These are phyloP conservation scores for Populus tremula DNA, from an alignment of 345 rosid species.

Conservation along the genomic window DNA sequence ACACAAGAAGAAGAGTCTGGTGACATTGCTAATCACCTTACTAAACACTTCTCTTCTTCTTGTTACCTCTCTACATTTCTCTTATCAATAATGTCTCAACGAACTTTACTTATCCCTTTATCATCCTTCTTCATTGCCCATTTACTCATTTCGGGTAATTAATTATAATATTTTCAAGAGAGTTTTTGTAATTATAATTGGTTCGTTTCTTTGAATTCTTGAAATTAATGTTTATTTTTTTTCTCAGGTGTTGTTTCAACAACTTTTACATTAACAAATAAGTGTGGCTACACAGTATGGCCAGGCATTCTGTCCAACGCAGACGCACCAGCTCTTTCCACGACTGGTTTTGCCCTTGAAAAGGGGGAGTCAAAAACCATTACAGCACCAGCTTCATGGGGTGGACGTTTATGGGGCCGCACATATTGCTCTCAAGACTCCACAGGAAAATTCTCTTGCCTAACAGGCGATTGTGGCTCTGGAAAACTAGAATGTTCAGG, in stretches of 20 bases:
- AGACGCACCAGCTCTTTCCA: conserved; percentile 55
- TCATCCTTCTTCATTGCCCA: conserved; percentile 9
- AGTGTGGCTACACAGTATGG: conserved; percentile 80
- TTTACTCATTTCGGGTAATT: conserved; percentile 34
- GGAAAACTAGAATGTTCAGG: conserved; percentile 74
- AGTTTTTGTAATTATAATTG: background rate
- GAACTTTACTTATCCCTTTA: conserved; percentile 23
- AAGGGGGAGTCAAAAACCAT: conserved; percentile 55
- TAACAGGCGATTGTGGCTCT: conserved; percentile 87
- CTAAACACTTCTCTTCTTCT: background rate
- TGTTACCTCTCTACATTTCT: background rate
- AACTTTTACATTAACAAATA: conserved; percentile 60
- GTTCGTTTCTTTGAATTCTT: background rate
- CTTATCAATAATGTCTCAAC: conserved; percentile 32
- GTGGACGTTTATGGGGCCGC: conserved; percentile 92
- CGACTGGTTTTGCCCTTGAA: conserved; percentile 79
- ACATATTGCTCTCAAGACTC: conserved; percentile 69
- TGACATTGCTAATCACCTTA: too few relatives aligned
- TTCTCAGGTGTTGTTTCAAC: conserved; percentile 47
- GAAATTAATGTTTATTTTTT: background rate
- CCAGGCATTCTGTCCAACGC: conserved; percentile 84
- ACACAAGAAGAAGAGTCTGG: conserved; percentile 18
- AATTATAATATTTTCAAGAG: too few relatives aligned
- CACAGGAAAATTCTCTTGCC: conserved; percentile 62
- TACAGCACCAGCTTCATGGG: conserved; percentile 77